Evolutionary conservation across 331 rosid genomes (phyloP).

Genomic region (Stylosanthes scabra): DNA sequence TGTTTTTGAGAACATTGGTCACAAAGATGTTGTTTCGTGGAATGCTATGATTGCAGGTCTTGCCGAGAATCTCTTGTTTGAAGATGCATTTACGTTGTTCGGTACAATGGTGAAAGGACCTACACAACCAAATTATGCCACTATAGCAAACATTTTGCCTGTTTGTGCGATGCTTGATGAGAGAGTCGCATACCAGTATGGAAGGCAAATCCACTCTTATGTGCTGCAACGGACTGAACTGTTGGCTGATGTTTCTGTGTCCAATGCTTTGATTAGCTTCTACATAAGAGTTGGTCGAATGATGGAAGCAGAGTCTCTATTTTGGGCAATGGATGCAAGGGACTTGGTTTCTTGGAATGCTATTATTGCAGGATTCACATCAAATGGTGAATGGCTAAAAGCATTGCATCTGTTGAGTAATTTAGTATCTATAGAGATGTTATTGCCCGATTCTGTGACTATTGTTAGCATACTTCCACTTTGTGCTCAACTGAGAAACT

Average conservation of each 20-base stretch:
- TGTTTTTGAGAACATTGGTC: constrained; percentile 57
- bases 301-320: constrained; percentile 64
- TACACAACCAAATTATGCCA: constrained; percentile 62
- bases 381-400: constrained; percentile 74
- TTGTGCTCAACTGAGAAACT: constrained; percentile 55
- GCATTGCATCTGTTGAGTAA: constrained; percentile 63
- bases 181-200: constrained; percentile 51
- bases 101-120: constrained; percentile 63
- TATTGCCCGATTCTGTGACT: constrained; percentile 72
- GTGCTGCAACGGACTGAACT: constrained; percentile 61
- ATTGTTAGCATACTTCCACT: constrained; percentile 79
- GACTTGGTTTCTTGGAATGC: constrained; percentile 96
- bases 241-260: constrained; percentile 60
- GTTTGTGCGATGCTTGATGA: constrained; percentile 61
- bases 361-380: constrained; percentile 73
- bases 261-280: constrained; percentile 84
- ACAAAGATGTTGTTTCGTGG: constrained; percentile 87
- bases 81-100: constrained; percentile 63
- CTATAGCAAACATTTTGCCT: constrained; percentile 71
- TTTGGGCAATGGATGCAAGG: constrained; percentile 64
- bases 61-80: constrained; percentile 58
- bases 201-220: constrained; percentile 77
- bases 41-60: constrained; percentile 83
- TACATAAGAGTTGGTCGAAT: constrained; percentile 66
- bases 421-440: constrained; percentile 47